A percentile compares a stretch with the other conserved stretches of the same genome.
Conservation (phyloP, 768 basidiomycete genomes). For the Termitomyces eurrhizus region DNA sequence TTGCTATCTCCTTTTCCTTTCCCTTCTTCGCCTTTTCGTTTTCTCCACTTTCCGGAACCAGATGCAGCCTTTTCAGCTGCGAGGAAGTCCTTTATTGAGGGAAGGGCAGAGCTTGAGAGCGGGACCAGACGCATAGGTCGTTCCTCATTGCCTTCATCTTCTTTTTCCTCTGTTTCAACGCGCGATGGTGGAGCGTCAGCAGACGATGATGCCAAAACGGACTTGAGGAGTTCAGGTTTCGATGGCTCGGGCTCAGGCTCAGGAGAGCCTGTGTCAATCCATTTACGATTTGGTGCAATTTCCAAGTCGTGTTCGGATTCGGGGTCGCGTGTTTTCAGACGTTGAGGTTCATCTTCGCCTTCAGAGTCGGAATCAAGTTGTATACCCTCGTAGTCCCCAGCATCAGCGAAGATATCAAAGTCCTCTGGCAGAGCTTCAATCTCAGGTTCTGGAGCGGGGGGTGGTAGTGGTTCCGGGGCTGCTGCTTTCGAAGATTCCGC, state of each 20-base stretch:
- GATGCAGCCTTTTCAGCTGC: constrained; percentile 65
- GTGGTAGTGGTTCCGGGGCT: constrained; percentile 5
- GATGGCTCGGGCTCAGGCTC: constrained; percentile 26
- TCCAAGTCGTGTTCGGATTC: neutral
- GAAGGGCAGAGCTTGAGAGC: constrained; percentile 73
- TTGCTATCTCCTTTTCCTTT: constrained; percentile 45
- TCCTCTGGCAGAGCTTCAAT: constrained; percentile 48
- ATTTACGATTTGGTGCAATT: constrained; percentile 24
- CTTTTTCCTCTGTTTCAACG: constrained; percentile 33
- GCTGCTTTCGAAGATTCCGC: neutral
- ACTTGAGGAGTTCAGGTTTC: constrained; percentile 12
- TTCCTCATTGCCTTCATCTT: constrained; percentile 41
- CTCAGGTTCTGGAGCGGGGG: constrained; percentile 23
- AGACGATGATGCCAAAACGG: constrained; percentile 11
- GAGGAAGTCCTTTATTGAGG: constrained; percentile 80
- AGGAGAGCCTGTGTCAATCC: constrained; percentile 39
- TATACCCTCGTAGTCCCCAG: constrained; percentile 77
- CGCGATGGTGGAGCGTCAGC: constrained; percentile 4
- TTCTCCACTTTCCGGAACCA: constrained; percentile 62
- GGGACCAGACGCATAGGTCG: constrained; percentile 59
- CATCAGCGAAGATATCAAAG: constrained; percentile 85
- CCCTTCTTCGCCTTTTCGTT: constrained; percentile 46
- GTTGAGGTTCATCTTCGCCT: constrained; percentile 40
- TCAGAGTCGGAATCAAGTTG: constrained; percentile 52
- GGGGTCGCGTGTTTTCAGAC: neutral